These are phyloP conservation scores for Scedosporium dehoogii DNA, from an alignment of 2,329 filamentous ascomycete species.

Conservation along the genomic window DNA sequence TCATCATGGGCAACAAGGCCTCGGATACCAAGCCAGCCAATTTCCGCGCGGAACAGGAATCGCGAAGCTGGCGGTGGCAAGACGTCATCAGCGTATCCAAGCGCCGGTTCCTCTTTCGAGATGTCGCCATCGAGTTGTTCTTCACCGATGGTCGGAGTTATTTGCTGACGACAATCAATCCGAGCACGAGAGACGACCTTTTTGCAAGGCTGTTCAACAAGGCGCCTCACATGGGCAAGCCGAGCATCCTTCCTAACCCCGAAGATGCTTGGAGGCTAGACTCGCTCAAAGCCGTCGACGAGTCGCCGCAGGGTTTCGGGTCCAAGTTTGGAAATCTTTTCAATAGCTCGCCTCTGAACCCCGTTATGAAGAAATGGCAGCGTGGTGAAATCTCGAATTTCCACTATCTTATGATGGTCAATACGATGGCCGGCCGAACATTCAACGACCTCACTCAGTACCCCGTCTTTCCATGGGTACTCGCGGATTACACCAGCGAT, in stretches of 20 bases:
- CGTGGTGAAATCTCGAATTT: conserved; percentile 96
- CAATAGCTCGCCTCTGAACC: conserved; percentile 70
- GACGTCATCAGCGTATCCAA: conserved; percentile 96
- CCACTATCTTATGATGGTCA: conserved; percentile 96
- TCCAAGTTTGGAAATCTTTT: conserved; percentile 91
- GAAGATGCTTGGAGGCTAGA: conserved; percentile 92
- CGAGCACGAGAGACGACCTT: conserved; percentile 66
- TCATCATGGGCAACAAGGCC: conserved; percentile 57
- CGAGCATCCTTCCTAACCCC: conserved; percentile 59
- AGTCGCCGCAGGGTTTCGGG: conserved; percentile 55
- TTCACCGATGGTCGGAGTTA: conserved; percentile 96
- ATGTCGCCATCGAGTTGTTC: conserved; percentile 94
- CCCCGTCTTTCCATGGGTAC: conserved; percentile 93
- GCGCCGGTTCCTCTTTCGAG: conserved; percentile 85
- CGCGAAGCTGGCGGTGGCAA: conserved; percentile 84
- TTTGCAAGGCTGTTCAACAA: conserved; percentile 66
- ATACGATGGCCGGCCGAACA: conserved; percentile 91
- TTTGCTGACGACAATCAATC: conserved; percentile 73
- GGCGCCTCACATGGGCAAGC: conserved; percentile 68
- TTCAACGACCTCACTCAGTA: conserved; percentile 99
- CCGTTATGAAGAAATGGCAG: conserved; percentile 81
- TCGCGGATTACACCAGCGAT: conserved; percentile 91
- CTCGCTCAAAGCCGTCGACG: conserved; percentile 59
- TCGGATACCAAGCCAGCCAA: not conserved
- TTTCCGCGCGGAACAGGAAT: conserved; percentile 62